These are phyloP conservation scores for Bruguiera hainesii DNA, from an alignment of 441 rosid species.

Conservation along the genomic window DNA sequence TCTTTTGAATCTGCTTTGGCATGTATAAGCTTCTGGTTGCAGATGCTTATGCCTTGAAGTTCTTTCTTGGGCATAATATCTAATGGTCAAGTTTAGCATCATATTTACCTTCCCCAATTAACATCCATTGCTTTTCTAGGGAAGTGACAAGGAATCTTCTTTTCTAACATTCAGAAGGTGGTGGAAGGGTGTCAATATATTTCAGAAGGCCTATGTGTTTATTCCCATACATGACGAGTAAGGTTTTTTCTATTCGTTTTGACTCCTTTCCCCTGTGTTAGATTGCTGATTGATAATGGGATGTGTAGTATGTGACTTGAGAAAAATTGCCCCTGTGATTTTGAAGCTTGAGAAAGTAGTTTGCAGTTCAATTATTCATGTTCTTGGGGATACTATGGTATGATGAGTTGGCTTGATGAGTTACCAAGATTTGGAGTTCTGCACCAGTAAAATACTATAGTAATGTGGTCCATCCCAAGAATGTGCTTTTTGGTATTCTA, in stretches of 20 bases:
- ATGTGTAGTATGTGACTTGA: neutral
- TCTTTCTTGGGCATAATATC: neutral
- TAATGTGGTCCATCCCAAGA: neutral
- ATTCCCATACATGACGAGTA: conserved; percentile 94
- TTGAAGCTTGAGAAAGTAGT: no score
- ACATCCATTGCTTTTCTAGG: conserved; percentile 32
- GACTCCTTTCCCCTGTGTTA: conserved; percentile 1
- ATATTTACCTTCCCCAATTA: conserved; percentile 1
- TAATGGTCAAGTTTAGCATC: neutral
- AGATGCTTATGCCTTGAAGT: neutral
- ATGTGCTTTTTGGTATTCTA: neutral
- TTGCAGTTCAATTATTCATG: no score
- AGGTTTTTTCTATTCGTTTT: conserved; percentile 35
- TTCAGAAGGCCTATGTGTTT: conserved; percentile 79
- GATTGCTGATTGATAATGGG: neutral
- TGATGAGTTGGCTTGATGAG: no score
- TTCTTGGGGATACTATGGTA: no score
- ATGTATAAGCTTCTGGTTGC: neutral
- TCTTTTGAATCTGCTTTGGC: neutral
- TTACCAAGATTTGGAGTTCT: no score
- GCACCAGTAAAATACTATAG: no score
- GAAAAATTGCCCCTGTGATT: no score
- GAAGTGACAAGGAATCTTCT: conserved; percentile 47
- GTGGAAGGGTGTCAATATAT: conserved; percentile 91
- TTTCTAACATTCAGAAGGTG: conserved; percentile 92